phyloP scores from a whole-genome alignment of 257 asterid genomes.

The Penstemon davidsonii region DNA sequence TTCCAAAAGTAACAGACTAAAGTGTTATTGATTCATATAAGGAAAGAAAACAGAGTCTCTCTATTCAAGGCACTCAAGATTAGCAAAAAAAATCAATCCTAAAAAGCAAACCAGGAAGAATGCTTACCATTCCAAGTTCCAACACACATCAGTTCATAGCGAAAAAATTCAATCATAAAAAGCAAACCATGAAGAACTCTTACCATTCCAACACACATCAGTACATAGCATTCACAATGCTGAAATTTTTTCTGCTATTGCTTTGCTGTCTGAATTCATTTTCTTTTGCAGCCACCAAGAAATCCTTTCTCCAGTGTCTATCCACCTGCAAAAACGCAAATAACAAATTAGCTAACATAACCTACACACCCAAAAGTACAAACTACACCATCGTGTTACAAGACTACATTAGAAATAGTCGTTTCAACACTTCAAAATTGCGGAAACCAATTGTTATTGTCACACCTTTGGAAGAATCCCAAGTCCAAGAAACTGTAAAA shows the following conservation, averaged over 20 bases:
- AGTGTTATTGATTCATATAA: no score
- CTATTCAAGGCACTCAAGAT: background rate
- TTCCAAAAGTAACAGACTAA: no score
- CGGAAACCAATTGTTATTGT: slow-evolving; percentile 22
- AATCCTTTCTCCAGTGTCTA: slow-evolving; percentile 20
- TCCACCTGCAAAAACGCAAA: background rate
- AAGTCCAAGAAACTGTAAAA: slow-evolving; percentile 10
- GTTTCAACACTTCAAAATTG: slow-evolving; percentile 29
- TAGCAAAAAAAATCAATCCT: background rate
- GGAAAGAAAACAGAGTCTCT: no score
- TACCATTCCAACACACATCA: no score
- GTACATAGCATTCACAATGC: background rate
- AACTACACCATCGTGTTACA: slow-evolving; percentile 21
- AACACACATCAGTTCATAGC: no score
- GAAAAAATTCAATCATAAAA: background rate
- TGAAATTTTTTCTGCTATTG: slow-evolving; percentile 1
- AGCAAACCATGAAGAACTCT: background rate
- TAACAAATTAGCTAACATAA: background rate
- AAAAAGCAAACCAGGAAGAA: background rate
- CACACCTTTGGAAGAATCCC: slow-evolving; percentile 27
- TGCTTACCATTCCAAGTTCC: background rate
- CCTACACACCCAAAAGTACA: slow-evolving; percentile 18
- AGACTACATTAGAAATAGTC: slow-evolving; percentile 27
- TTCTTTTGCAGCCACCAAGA: background rate
- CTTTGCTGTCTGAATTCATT: background rate